Percentiles rank a stretch among this genome's conserved stretches.
These are phyloP conservation scores for Candida anglica DNA, from an alignment of 805 yeast species.

Conservation along the genomic window DNA sequence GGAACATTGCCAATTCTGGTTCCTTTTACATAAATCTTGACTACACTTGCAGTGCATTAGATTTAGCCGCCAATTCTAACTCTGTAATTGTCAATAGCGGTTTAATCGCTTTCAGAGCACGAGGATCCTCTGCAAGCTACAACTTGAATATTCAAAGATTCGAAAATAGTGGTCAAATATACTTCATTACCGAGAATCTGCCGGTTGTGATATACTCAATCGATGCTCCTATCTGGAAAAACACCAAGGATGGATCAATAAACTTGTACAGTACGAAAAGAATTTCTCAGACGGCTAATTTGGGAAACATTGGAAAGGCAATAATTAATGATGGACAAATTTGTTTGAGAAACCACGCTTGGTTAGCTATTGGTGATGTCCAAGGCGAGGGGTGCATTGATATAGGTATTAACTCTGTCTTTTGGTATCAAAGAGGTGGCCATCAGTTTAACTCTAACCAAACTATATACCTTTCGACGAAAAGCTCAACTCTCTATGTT, in stretches of 20 bases:
- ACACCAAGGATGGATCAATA: slow-evolving; percentile 15
- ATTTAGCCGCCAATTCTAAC: too few species aligned
- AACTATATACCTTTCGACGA: slow-evolving; percentile 14
- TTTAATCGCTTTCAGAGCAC: too few species aligned
- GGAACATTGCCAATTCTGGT: slow-evolving; percentile 11
- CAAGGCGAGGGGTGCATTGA: slow-evolving; percentile 22
- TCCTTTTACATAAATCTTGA: slow-evolving; percentile 13
- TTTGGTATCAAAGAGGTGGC: too few species aligned
- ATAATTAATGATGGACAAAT: slow-evolving; percentile 23
- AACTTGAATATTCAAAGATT: slow-evolving; percentile 12
- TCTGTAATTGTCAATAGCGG: too few species aligned
- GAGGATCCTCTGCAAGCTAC: slow-evolving; percentile 16
- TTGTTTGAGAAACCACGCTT: slow-evolving; percentile 19
- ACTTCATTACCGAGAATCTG: slow-evolving; percentile 14
- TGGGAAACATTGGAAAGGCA: slow-evolving; percentile 11
- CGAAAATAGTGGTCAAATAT: slow-evolving; percentile 20
- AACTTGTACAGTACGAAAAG: slow-evolving; percentile 10
- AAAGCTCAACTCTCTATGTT: slow-evolving; percentile 13
- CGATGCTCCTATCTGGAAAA: slow-evolving; percentile 11
- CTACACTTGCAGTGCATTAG: slow-evolving; percentile 9
- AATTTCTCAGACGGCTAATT: slow-evolving; percentile 8
- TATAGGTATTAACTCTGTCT: slow-evolving; percentile 13
- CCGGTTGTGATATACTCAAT: slow-evolving; percentile 12
- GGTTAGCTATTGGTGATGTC: slow-evolving; percentile 16
- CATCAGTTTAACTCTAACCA: too few species aligned